These are phyloP conservation scores for Vicia sativa DNA, from an alignment of 306 rosid genomes.

Conservation along the genomic window DNA sequence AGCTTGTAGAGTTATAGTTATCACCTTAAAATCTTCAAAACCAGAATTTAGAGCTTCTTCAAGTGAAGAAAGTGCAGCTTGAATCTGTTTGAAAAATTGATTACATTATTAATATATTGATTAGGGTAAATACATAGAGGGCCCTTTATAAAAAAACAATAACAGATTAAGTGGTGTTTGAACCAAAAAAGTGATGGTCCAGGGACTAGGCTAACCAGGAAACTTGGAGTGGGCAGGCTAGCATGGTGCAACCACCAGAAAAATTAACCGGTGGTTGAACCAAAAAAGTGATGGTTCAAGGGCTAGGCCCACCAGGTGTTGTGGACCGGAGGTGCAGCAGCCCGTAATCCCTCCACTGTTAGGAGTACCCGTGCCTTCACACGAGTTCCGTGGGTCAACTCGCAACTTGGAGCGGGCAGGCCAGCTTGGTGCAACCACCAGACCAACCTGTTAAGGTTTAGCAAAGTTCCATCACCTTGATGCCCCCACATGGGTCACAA, in stretches of 20 bases:
- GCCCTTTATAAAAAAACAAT: too few species aligned
- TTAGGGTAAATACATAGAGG: constrained; percentile 1
- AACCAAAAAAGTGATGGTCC: neutral
- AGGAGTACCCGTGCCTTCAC: neutral
- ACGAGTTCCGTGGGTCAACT: neutral
- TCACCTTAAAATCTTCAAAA: constrained; percentile 96
- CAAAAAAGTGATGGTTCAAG: too few species aligned
- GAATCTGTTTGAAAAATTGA: constrained; percentile 50
- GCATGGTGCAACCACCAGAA: too few species aligned
- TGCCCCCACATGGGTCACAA: constrained; percentile 16
- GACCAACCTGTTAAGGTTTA: neutral
- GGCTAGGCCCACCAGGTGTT: neutral
- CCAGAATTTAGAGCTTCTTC: constrained; percentile 85
- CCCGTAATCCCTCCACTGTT: constrained; percentile 14
- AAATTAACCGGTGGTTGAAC: too few species aligned
- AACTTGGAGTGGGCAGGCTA: too few species aligned
- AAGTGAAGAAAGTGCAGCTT: constrained; percentile 95
- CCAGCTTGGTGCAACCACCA: neutral
- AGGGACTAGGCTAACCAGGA: neutral
- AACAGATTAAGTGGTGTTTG: neutral
- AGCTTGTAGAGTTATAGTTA: neutral
- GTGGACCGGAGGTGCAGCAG: neutral
- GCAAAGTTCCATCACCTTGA: neutral
- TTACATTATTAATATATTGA: neutral
- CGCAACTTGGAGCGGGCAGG: neutral